These are phyloP conservation scores for Amanita fuliginea DNA, from an alignment of 768 basidiomycete species.

Conservation along the genomic window DNA sequence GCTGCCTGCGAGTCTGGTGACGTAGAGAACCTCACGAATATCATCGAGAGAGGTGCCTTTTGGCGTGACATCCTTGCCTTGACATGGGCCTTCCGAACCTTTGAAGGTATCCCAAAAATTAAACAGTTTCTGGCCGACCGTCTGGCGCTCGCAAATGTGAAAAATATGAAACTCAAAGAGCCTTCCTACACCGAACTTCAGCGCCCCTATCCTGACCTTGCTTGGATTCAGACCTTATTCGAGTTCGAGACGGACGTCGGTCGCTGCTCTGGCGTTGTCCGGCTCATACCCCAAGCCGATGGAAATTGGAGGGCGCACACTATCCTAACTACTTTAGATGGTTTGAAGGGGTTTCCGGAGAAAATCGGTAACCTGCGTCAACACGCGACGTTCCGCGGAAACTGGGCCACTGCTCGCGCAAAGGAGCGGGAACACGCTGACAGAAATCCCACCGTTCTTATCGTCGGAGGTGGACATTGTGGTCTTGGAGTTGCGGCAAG, in stretches of 20 bases:
- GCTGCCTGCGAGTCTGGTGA: not conserved
- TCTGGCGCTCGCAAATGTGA: conserved; percentile 18
- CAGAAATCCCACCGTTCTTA: conserved; percentile 44
- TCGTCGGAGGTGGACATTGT: conserved; percentile 57
- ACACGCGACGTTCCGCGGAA: conserved; percentile 33
- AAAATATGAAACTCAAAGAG: conserved; percentile 15
- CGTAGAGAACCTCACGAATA: not conserved
- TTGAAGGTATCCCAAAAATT: conserved; percentile 32
- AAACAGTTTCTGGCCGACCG: conserved; percentile 35
- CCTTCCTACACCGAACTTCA: conserved; percentile 15
- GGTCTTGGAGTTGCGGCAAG: conserved; percentile 58
- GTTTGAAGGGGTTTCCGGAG: conserved; percentile 41
- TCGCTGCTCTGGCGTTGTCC: conserved; percentile 37
- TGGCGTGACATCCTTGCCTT: conserved; percentile 56
- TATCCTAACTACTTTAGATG: conserved; percentile 48
- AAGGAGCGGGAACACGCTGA: conserved; percentile 33
- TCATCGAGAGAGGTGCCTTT: conserved; percentile 18
- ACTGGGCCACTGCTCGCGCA: conserved; percentile 39
- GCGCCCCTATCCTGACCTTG: conserved; percentile 37
- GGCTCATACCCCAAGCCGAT: conserved; percentile 35
- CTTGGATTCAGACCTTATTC: conserved; percentile 48
- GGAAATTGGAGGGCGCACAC: conserved; percentile 50
- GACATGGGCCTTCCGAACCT: conserved; percentile 54
- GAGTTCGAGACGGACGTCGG: conserved; percentile 44
- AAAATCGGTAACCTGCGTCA: conserved; percentile 34